Evolutionary conservation across 2,329 filamentous ascomycete species (phyloP), one percentile per base, ranked within the genome.

Genomic region (Atkinsonella texensis): DNA sequence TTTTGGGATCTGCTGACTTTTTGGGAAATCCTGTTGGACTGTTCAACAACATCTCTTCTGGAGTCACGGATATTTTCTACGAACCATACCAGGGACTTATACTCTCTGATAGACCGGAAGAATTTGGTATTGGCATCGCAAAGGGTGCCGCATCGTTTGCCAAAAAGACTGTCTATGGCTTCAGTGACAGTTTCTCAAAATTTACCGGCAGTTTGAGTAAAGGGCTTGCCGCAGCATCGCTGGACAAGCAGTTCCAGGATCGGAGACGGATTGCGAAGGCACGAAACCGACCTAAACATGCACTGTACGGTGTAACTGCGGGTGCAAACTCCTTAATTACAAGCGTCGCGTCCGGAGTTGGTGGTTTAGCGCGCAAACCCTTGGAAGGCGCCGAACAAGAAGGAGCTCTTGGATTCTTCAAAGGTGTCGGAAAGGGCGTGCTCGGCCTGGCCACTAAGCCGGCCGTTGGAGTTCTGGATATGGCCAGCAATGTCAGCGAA

Each of bases 231-330:
- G 93, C 90, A 35, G 93, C 93, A 17, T 96, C 91, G 5, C 79
- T 98, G 57, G 93, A 98, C 73, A 97, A 98, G 68, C 91, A 98
- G 65, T 98, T 97, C 72, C 94, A 98, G 67, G 90, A 97, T 67
- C 84, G 91, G 54, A 84, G 93, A 50, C 87, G 94, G 53, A 98
- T 97, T 76, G 90, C 90, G 3, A 83, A 89, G 54, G 87, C 89
- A 31, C 82, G 94, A 46, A 98, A 98, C 68, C 78, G 91, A 54
- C 94, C 93, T 3, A 98, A 98, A 73, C 93, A 98, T 65, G 94
- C 93, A 4, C 76, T 98, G 2, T 98, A 96, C 62, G 93, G 94
- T 49, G 91, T 98, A 48, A 94, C 91, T 2, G 87, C 90, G 3
- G 93, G 93, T 17, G 93, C 93, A 23, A 97, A 95, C 70, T 94